Conservation (phyloP, 352 stramenopile species). For the Pythium brachiatum region DNA sequence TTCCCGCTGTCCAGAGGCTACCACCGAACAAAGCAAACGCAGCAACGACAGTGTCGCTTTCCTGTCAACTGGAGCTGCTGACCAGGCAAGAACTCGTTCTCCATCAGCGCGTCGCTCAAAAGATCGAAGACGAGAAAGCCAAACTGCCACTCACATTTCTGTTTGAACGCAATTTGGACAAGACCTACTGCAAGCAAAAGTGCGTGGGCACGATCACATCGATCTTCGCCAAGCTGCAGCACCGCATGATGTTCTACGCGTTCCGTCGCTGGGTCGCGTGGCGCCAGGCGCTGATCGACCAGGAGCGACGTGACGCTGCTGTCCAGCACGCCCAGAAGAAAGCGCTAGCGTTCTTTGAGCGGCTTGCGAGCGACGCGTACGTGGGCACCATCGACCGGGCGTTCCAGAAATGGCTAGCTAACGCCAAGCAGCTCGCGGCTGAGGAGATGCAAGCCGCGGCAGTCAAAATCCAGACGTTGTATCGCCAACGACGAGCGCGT, state of each 20-base stretch:
- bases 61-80: conserved; percentile 9
- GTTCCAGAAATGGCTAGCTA: conserved; percentile 35
- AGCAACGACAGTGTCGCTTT: conserved; percentile 13
- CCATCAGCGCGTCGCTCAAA: conserved; percentile 33
- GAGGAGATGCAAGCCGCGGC: conserved; percentile 37
- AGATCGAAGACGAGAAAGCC: conserved; percentile 55
- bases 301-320: conserved; percentile 30
- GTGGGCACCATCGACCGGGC: conserved; percentile 40
- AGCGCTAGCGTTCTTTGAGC: conserved; percentile 50
- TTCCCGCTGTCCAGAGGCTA: conserved; percentile 17
- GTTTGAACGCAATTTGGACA: conserved; percentile 67
- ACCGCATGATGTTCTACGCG: conserved; percentile 44
- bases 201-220: conserved; percentile 47
- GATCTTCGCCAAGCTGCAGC: conserved; percentile 73
- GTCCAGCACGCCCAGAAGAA: conserved; percentile 31
- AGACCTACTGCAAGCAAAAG: conserved; percentile 54
- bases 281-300: conserved; percentile 8
- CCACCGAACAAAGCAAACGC: not conserved
- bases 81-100: conserved; percentile 12
- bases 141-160: conserved; percentile 66
- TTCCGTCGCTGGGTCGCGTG: conserved; percentile 44
- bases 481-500: conserved; percentile 36
- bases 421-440: conserved; percentile 1
- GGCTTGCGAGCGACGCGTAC: conserved; percentile 55
- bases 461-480: conserved; percentile 40